Evolutionary conservation across 2,329 filamentous ascomycete species (phyloP), one percentile per base, ranked within the genome.

Genomic region (Aaosphaeria pasadenensis): DNA sequence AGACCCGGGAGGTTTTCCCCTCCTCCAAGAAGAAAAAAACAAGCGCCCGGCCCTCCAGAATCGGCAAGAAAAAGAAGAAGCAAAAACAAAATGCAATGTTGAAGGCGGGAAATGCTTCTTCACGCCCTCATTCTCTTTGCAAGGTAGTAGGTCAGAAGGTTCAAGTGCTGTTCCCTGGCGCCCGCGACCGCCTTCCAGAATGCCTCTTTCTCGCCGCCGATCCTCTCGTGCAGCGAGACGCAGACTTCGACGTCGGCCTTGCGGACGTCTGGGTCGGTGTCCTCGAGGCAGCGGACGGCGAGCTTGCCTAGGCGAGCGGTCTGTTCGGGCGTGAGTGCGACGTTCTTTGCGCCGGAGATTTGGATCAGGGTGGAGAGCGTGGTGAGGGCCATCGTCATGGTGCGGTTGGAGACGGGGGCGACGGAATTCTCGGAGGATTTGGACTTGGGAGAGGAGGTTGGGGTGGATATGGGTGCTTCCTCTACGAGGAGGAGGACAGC

Each of bases 241-340:
- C 87, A 90, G n/a, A 91, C 77, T 64, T 89, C 84, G 41, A 91
- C 85, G n/a, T 87, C 86, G 51, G 88, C 87, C 77, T 89, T 88
- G 38, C 71, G 57, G 3, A 74, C 68, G 48, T 74, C 69, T 11
- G 69, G 64, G 40, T 75, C 70, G 17, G 63, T 61, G 41, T 71
- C 68, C 32, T 69, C 61, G 53, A 71, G 57, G 49, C 61, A 68
- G 30, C 59, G 56, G 6, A 74, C 68, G 4, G 71, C 71, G n/a
- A 71, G 51, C 30, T 57, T 64, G 32, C 70, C 71, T 6, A 74
- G 56, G n/a, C 67, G 62, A 5, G 64, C 56, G 2, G 66, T 71
- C 46, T 72, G 69, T 31, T 66, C 65, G 3, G 57, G 46, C 5
- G 63, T 54, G 2, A 74, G 52, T 0, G 56, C 28, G 7, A 66